These are phyloP conservation scores for Solanum commersonii DNA, from an alignment of 257 asterid genomes.

Conservation along the genomic window DNA sequence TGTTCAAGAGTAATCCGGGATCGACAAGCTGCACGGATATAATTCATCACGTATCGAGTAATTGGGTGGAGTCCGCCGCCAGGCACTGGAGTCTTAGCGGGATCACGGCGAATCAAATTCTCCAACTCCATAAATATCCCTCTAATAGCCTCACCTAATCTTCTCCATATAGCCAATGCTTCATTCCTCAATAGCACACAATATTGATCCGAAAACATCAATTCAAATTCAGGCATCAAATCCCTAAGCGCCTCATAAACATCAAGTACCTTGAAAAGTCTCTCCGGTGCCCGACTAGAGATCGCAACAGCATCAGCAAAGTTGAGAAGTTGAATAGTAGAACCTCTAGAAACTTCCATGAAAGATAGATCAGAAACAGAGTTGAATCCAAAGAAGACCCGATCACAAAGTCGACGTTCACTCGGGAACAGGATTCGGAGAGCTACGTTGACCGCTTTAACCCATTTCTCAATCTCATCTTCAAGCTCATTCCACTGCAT, in stretches of 20 bases:
- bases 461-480: conserved; percentile 93
- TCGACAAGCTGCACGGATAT: conserved; percentile 91
- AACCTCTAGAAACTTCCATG: conserved; percentile 92
- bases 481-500: conserved; percentile 86
- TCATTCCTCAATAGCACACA: conserved; percentile 65
- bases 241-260: conserved; percentile 85
- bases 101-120: conserved; percentile 87
- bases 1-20: conserved; percentile 70
- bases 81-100: conserved; percentile 73
- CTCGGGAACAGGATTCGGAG: conserved; percentile 78
- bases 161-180: conserved; percentile 68
- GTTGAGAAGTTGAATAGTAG: conserved; percentile 71
- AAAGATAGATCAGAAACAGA: conserved; percentile 75
- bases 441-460: conserved; percentile 65
- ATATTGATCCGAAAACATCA: conserved; percentile 78
- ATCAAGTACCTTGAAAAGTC: conserved; percentile 82
- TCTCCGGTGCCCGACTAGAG: conserved; percentile 92
- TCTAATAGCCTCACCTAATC: conserved; percentile 68
- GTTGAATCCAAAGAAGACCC: conserved; percentile 56
- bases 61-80: conserved; percentile 96
- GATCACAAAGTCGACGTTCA: conserved; percentile 85
- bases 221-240: conserved; percentile 78
- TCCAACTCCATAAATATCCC: conserved; percentile 93
- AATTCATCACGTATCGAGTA: conserved; percentile 91
- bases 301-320: conserved; percentile 90